Conservation (phyloP, 805 yeast species). For the Kluyveromyces wickerhamii region DNA sequence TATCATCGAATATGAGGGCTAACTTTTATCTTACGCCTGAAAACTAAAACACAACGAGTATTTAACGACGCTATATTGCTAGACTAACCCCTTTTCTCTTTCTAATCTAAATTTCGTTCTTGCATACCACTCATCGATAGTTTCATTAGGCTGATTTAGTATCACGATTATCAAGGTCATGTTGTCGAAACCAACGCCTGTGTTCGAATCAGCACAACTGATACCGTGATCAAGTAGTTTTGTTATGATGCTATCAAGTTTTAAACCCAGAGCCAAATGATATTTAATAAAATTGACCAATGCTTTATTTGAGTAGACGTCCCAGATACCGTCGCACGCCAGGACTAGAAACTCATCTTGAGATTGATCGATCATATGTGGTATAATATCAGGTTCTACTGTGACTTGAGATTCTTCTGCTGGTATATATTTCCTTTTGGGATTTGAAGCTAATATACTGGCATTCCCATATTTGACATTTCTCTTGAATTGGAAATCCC, state of each 20-base stretch:
- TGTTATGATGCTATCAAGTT: conserved; percentile 50
- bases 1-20: too few species aligned
- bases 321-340: conserved; percentile 87
- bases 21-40: too few species aligned
- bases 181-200: conserved; percentile 78
- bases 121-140: conserved; percentile 51
- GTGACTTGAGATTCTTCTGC: conserved; percentile 76
- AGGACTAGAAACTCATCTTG: conserved; percentile 61
- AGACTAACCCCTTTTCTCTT: conserved; percentile 24
- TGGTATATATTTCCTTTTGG: conserved; percentile 17
- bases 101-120: conserved; percentile 39
- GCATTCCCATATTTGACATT: conserved; percentile 31
- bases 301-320: conserved; percentile 51
- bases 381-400: conserved; percentile 66
- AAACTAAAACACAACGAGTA: too few species aligned
- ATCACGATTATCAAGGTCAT: conserved; percentile 71
- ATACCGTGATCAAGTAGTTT: conserved; percentile 57
- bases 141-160: conserved; percentile 38
- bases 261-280: conserved; percentile 49
- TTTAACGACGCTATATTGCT: too few species aligned
- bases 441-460: conserved; percentile 20
- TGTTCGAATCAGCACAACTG: conserved; percentile 60
- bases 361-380: conserved; percentile 37
- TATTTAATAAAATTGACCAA: conserved; percentile 48
- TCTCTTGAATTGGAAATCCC: conserved; percentile 53